Evolutionary conservation across 108 stramenopile genomes (phyloP), one percentile per base, ranked within the genome.

Genomic region (Asterionellopsis glacialis): DNA sequence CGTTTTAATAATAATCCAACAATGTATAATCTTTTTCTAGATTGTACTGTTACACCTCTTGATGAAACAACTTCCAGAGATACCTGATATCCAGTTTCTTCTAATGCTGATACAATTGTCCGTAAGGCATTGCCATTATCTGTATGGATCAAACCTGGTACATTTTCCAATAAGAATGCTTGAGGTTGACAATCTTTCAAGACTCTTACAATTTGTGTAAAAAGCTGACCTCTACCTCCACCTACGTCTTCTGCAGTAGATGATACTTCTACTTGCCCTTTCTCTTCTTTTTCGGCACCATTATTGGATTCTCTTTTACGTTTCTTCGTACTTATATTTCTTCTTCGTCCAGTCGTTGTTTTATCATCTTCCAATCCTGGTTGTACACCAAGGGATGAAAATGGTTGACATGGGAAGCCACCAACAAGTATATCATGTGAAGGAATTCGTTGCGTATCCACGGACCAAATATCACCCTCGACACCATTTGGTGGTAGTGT

Each of bases 341-440:
- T 33, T 33, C 7, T 33, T 33, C 33, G 33, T 16, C 33, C 38
- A 9, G 19, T 40, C 6, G 18, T 18, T 16, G n/a, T n/a, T 40
- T 55, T 55, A 9, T 24, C 51, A 24, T 57, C 65, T 11, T 75
- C 53, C 12, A 91, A 68, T 9, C 90, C 87, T 25, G 83, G 83
- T 56, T 88, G 90, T 21, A 71, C 63, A 19, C 83, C 80, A 16
- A 91, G 56, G 26, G 65, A 49, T 9, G 83, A 80, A 56, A 88
- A 88, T 38, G 87, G 90, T 56, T 88, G 87, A 47, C 91, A 92
- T 26, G 91, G 91, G 64, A 92, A 92, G 0, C 91, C 91, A 9
- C 68, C 91, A 0, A 82, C 82, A 43, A 83, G 42, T 3, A 90
- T 22, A 66, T 87, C 83, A 13, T 80, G 57, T 6, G 22, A 24